Base-by-base conservation (phyloP, 2,329 filamentous ascomycete species). In the Sphaerostilbella broomeana region DNA sequence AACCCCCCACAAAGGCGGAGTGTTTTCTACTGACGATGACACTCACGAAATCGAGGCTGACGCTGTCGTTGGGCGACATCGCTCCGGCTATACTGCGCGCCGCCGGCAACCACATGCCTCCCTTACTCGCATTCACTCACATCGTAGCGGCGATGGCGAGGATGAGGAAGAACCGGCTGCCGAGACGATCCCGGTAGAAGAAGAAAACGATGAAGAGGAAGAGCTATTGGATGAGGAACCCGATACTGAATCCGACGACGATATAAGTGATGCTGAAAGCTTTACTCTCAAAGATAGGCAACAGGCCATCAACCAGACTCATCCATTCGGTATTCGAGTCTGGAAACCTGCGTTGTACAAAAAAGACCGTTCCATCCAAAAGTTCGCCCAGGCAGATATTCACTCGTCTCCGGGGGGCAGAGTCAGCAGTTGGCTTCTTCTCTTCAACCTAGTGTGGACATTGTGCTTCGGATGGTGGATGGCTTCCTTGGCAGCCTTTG, bases 281-380 rank as follows among this genome's bases (percentile, higher is more conserved):
- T 98, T 98, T 60, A 98, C 92, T 0, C 75, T 98, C 52, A 95
- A 94, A 61, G 92, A 98, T 61, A 80, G 92, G 40, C 92, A 98
- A 64, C 81, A 95, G 59, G 92, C 92, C 49, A 98, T 98, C 70
- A 98, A 98, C 65, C 84, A 95, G 61, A 98, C 92, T 1, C 92
- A 98, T 70, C 92, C 92, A 1, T 98, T 98, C 54, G 92, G 92
- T 70, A 97, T 98, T 58, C 81, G 94, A 59, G 86, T 98, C 47
- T 98, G 92, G 92, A 98, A 98, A 63, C 92, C 92, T 29, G 94
- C 92, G 2, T 63, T 98, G 47, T 98, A 98, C 74, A 98, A 98
- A 66, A 98, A 98, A 63, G 82, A 84, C 53, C 81, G 92, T 41
- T 98, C 92, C 1, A 94, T 98, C 25, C 88, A 97, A 60, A 92